Evolutionary conservation across 2,329 filamentous ascomycete species (phyloP).

Genomic region (Trichoderma breve): DNA sequence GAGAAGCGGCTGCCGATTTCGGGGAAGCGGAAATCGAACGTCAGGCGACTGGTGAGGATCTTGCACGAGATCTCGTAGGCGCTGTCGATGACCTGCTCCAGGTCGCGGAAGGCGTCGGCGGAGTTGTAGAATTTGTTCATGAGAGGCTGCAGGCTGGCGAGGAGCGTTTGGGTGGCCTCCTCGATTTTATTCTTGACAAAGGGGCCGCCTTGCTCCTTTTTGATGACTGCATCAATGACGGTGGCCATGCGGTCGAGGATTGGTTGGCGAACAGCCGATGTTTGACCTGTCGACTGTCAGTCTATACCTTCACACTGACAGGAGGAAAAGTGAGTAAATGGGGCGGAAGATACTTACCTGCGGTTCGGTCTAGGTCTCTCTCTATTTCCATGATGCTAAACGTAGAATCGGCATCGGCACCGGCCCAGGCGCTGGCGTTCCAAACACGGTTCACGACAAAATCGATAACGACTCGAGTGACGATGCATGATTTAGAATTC

Average conservation of each 20-base stretch:
- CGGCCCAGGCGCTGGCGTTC: slow-evolving; percentile 40
- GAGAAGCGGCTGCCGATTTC: slow-evolving; percentile 50
- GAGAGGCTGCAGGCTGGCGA: slow-evolving; percentile 40
- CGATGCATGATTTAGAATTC: slow-evolving; percentile 42
- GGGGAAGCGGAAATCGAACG: slow-evolving; percentile 50
- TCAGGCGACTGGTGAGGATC: slow-evolving; percentile 45
- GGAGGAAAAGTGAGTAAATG: background rate
- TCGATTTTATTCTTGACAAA: slow-evolving; percentile 38
- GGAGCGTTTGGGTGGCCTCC: slow-evolving; percentile 43
- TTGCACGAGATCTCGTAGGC: slow-evolving; percentile 47
- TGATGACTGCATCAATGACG: slow-evolving; percentile 40
- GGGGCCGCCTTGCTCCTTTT: slow-evolving; percentile 30
- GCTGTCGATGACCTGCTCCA: slow-evolving; percentile 40
- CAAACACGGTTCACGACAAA: slow-evolving; percentile 44
- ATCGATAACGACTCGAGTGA: slow-evolving; percentile 43
- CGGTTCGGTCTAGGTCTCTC: slow-evolving; percentile 36
- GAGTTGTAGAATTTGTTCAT: slow-evolving; percentile 37
- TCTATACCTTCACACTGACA: background rate
- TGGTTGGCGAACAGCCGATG: slow-evolving; percentile 38
- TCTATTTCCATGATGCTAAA: slow-evolving; percentile 37
- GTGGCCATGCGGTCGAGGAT: slow-evolving; percentile 39
- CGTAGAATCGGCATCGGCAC: slow-evolving; percentile 36
- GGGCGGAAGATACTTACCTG: slow-evolving; percentile 30
- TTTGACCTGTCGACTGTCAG: slow-evolving; percentile 32
- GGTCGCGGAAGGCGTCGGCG: slow-evolving; percentile 41